Evolutionary conservation across 495 filamentous ascomycete species (phyloP), one percentile per base, ranked within the genome.

Genomic region (Penicillium odoratum): DNA sequence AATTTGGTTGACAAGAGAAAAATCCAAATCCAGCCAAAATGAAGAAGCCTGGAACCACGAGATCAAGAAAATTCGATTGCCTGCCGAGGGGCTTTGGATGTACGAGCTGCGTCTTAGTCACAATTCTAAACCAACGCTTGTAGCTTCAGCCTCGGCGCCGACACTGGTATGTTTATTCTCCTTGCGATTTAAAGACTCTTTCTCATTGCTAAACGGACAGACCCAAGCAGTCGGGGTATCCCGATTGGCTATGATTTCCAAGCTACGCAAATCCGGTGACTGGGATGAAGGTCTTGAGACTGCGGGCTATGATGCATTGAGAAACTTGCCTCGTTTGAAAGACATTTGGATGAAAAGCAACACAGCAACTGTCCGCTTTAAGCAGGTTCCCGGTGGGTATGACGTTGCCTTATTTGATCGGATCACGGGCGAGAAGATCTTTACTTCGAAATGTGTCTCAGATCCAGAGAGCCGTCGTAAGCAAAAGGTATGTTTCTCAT

Each of bases 261-360:
- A 47, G 4, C 21, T 61, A 5, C 30, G 43, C 33, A 26, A 56
- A 16, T 15, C 21, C 7, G 53, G 43, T 16, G 13, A 57, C 7
- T 61, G 58, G 58, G 44, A 56, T 30, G 9, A 52, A 21, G 26
- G 53, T 10, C 6, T 49, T 3, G 31, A 46, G 21, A 21, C 38
- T 34, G 9, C 15, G 13, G 38, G 38, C 15, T 40, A 40, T 40
- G 38, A 40, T 40, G 38, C 13, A 5, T 40, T 5, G 3, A 40
- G 15, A 40, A 40, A 16, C 38, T 40, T 40, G 4, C 38, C 38
- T 40, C 13, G 7, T 40, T 4, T 40, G 5, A 11, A 1, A 4
- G 13, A 36, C 33, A 36, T 36, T 9, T 36, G 33, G 8, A 36
- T 36, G 33, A 11, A 36, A 36, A 1, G 21, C 21, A 2, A 21